A percentile compares a stretch with the other conserved stretches of the same genome.
Conservation (phyloP, 495 filamentous ascomycete species). For the Xylaria bambusicola region DNA sequence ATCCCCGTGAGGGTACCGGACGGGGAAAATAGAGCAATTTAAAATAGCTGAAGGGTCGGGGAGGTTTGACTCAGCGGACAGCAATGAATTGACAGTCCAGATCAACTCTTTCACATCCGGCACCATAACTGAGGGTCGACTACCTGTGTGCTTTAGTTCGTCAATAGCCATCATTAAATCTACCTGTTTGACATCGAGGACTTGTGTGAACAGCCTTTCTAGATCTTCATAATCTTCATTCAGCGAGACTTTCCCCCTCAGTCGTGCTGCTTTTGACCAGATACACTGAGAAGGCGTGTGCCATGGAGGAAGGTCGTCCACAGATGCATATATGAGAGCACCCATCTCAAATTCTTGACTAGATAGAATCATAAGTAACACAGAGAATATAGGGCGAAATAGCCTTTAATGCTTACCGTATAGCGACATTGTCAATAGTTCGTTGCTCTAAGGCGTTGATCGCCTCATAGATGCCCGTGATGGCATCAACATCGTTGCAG, state of each 20-base stretch:
- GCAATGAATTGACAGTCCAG: constrained; percentile 36
- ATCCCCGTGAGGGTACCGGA: constrained; percentile 25
- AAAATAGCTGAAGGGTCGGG: constrained; percentile 12
- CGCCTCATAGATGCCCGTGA: constrained; percentile 6
- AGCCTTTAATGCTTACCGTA: no score
- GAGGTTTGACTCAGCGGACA: neutral
- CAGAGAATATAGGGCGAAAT: no score
- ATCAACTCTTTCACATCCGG: constrained; percentile 35
- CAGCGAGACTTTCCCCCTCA: constrained; percentile 36
- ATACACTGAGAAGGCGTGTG: constrained; percentile 36
- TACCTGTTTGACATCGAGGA: constrained; percentile 33
- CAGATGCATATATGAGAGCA: constrained; percentile 20
- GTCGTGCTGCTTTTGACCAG: constrained; percentile 40
- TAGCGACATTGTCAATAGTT: neutral
- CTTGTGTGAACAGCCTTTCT: constrained; percentile 35
- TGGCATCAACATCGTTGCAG: constrained; percentile 17
- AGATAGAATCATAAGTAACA: neutral
- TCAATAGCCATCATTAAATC: constrained; percentile 36
- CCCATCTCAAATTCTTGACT: neutral
- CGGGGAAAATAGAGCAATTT: constrained; percentile 30
- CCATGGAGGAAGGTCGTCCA: constrained; percentile 28
- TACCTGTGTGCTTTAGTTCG: constrained; percentile 27
- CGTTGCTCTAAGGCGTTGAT: constrained; percentile 1
- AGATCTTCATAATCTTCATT: constrained; percentile 37
- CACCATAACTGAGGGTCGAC: constrained; percentile 17